Evolutionary conservation across 169 alveolate genomes (phyloP), one percentile per base, ranked within the genome.

Genomic region (Plasmodium cynomolgi): DNA sequence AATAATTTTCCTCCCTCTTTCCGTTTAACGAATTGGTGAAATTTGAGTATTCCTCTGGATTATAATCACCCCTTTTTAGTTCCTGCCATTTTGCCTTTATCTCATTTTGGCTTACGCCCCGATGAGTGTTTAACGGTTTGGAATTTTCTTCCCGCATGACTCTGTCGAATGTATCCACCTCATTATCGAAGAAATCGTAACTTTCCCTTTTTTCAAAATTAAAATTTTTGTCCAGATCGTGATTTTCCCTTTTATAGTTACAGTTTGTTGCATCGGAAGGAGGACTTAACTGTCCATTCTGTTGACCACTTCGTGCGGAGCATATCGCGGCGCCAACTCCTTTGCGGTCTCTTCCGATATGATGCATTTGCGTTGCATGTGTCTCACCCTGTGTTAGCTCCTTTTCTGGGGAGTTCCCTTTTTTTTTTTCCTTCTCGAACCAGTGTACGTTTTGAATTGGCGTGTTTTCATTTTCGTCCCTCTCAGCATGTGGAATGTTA

Each of bases 181-280:
- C 1, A 17, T 39, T 31, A 47, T 34, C 13, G 34, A 33, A 41
- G 73, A 20, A 41, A 81, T 81, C 17, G 31, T 47, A 47, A 81
- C 58, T 81, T 41, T 81, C 85, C 13, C 58, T 81, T 47, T 81
- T 81, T 81, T 20, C 31, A 47, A 81, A 81, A 81, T 81, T 81
- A 2, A 81, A 26, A 81, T 81, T 13, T 81, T 41, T 17, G 33
- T 68, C 37, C 37, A 26, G 13, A 68, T 68, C 6, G 17, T 29
- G 1, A 29, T 68, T 68, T 68, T 26, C 77, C 37, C n/a, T 20
- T 62, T 41, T 17, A 41, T 81, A 2, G 34, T 47, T n/a, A 81
- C 23, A 47, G 20, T 81, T 23, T 39, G 34, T 20, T 81, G 9
- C 41, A 13, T 81, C 75, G 20, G n/a, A 23, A 11, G 85, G 34